Evolutionary conservation across 805 yeast species (phyloP).

Genomic region (Metschnikowia lunata): DNA sequence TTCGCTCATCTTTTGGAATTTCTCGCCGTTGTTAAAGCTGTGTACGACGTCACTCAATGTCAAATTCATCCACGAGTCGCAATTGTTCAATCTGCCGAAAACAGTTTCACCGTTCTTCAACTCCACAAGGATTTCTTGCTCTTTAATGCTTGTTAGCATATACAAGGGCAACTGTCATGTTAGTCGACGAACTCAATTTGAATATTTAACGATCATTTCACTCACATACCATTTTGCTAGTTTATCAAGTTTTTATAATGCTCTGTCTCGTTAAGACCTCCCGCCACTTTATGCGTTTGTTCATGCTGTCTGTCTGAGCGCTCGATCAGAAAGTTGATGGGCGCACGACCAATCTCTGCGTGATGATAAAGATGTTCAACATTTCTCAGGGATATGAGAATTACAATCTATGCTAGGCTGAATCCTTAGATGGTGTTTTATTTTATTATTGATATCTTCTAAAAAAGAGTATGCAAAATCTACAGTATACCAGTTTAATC

Average conservation of each 20-base stretch:
- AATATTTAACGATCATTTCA: not conserved
- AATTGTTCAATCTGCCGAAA: slow-evolving; percentile 76
- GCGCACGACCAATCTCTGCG: not conserved
- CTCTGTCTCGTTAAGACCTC: not conserved
- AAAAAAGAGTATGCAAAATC: too few species aligned
- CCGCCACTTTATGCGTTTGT: not conserved
- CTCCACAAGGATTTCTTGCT: slow-evolving; percentile 82
- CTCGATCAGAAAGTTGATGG: not conserved
- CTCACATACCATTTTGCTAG: slow-evolving; percentile 15
- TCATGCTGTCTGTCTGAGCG: not conserved
- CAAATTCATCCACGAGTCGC: slow-evolving; percentile 95
- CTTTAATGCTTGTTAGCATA: slow-evolving; percentile 84
- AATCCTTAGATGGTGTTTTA: not conserved
- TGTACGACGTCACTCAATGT: slow-evolving; percentile 74
- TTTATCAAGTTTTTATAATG: not conserved
- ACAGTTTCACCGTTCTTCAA: slow-evolving; percentile 87
- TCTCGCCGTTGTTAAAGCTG: slow-evolving; percentile 56
- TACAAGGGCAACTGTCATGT: slow-evolving; percentile 75
- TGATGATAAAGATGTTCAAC: not conserved
- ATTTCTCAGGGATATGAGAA: not conserved
- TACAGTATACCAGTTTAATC: too few species aligned
- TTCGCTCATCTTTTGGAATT: slow-evolving; percentile 61
- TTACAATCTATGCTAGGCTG: too few species aligned
- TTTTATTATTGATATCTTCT: too few species aligned
- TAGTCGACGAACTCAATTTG: slow-evolving; percentile 1